Base-by-base conservation (phyloP, 2,329 filamentous ascomycete species). In the Didymella pinodella region DNA sequence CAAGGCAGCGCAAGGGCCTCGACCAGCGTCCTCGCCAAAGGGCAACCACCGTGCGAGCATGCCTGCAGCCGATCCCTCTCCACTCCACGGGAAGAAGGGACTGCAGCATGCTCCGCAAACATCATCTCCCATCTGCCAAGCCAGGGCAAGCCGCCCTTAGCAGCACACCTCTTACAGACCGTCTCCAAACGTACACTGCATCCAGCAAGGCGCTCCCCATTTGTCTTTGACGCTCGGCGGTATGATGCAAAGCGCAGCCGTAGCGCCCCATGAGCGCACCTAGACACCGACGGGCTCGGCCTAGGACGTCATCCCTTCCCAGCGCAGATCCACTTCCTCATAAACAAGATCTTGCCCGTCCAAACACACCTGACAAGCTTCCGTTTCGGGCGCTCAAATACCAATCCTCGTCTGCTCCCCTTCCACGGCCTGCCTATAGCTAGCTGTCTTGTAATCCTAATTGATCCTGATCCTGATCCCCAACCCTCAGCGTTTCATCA, bases 181-280 rank as follows among this genome's bases (percentile, higher is more conserved):
- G 36, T 18, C 36, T 18, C 4, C 11, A 7, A n/a, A 40, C 10
- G 3, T 32, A 4, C 5, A 25, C 50, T 49, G 56, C 56, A 34
- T 54, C 50, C 34, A 47, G 56, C 56, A 59, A 59, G 32, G 50
- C 46, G 40, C 50, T 7, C 45, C 49, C 45, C n/a, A 14, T 46
- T 14, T 43, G 45, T 59, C 56, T 50, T 12, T 47, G 25, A 29
- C 25, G 26, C 41, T 12, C 31, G 56, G 28, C 56, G 40, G 50
- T 41, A 59, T 59, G 57, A 56, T 56, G 52, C 52, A 60, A 60
- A 55, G 57, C 57, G 47, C 52, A 34, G 28, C n/a, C 20, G 31
- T 44, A 50, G 51, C 41, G 25, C 34, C 40, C 51, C 41, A 41
- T 41, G 38, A 38, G 51, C 57, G 48, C 18, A 25, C 20, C 4